Base-by-base conservation (phyloP, 2,329 filamentous ascomycete species). In the Aspergillus carbonarius region DNA sequence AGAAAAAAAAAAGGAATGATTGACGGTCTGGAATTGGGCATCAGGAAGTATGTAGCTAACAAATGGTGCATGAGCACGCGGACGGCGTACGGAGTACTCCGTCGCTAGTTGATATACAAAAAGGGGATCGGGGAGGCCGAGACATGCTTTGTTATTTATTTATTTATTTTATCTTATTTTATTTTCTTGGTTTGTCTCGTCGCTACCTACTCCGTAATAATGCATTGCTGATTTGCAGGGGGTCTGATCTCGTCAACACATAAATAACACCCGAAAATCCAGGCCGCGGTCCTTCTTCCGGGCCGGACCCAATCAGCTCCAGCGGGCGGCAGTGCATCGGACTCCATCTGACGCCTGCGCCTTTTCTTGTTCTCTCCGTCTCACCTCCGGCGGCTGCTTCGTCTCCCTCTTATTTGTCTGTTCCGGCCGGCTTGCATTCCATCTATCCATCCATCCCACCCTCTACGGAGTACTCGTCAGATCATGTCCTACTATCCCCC, bases 401-500 rank as follows among this genome's bases (percentile, higher is more conserved):
- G 48, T 34, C 32, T 35, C 17, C 34, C 48, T 57, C 37, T 61
- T 46, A 49, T 46, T 57, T 59, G 39, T 47, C 44, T 54, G 49
- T 35, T 59, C 40, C 58, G 35, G 32, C 50, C 54, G 34, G 39
- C 37, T 53, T 37, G 46, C 55, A 42, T 42, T 23, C 23, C 44
- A 47, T 53, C 37, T 25, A 17, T 30, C n/a, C 51, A 40, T 34
- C 50, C 9, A 27, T 27, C 30, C 10, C 13, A 55, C 51, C 59
- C 55, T 40, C 48, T 57, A 59, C 57, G 50, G 7, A 1, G 10
- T 42, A 39, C 49, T 37, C 49, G 13, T 52, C 50, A 59, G 67
- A 65, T 10, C 57, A 89, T 88, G 86, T 87, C 86, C 65, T 85
- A 84, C 69, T 88, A 87, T 72, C 84, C 84, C 64, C 81, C 81